Conservation (phyloP, 2,329 filamentous ascomycete genomes). For the Verticillium nubilum region DNA sequence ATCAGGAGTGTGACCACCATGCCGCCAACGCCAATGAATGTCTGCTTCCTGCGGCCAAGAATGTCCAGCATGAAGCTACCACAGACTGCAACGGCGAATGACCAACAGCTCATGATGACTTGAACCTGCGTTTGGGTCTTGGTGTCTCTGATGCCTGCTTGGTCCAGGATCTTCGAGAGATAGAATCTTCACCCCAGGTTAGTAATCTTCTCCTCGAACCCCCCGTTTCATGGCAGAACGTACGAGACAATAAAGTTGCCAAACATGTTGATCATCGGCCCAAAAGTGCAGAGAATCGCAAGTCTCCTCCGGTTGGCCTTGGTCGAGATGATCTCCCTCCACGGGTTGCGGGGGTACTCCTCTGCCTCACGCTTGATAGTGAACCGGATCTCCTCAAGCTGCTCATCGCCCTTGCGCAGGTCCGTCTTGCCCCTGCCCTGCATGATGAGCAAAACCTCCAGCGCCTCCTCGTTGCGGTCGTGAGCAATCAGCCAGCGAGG, state of each 20-base stretch:
- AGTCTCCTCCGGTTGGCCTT: constrained; percentile 18
- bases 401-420: constrained; percentile 4
- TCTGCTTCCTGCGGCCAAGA: constrained; percentile 24
- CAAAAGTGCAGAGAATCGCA: constrained; percentile 18
- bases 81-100: constrained; percentile 23
- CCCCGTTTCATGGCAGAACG: background rate
- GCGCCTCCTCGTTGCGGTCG: constrained; percentile 20
- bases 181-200: constrained; percentile 14
- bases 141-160: constrained; percentile 22
- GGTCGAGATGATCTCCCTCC: constrained; percentile 18
- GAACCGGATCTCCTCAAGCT: constrained; percentile 15
- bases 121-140: constrained; percentile 21
- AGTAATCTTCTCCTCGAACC: background rate
- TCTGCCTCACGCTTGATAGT: constrained; percentile 17
- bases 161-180: constrained; percentile 20
- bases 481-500: constrained; percentile 29
- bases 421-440: constrained; percentile 32
- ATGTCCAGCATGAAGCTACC: constrained; percentile 27
- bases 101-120: constrained; percentile 29
- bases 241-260: constrained; percentile 25
- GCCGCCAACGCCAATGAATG: constrained; percentile 17
- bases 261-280: constrained; percentile 20
- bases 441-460: constrained; percentile 30
- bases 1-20: constrained; percentile 17
- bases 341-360: constrained; percentile 18